Conservation (phyloP, 495 filamentous ascomycete genomes). For the Cladorrhinum samala region DNA sequence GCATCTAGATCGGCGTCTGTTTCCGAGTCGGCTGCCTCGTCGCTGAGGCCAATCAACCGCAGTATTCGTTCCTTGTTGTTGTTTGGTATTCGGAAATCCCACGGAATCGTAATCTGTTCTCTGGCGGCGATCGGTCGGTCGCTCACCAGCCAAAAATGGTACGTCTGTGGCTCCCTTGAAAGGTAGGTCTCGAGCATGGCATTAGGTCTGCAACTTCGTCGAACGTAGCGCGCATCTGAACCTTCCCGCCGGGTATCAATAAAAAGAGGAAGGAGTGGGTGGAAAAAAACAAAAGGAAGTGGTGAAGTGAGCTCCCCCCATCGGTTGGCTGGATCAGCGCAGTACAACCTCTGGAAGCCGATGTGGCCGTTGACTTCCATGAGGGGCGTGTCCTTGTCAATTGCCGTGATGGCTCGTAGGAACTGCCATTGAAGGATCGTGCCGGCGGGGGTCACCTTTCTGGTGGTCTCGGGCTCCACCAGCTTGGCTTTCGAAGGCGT, state of each 20-base stretch:
- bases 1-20: slow-evolving; percentile 41
- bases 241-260: slow-evolving; percentile 86
- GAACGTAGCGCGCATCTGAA: slow-evolving; percentile 72
- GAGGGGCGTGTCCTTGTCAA: slow-evolving; percentile 62
- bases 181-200: slow-evolving; percentile 74
- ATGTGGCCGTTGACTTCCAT: slow-evolving; percentile 85
- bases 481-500: slow-evolving; percentile 17
- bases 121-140: slow-evolving; percentile 58
- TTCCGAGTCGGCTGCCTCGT: slow-evolving; percentile 32
- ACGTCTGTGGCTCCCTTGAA: slow-evolving; percentile 59
- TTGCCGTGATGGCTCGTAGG: slow-evolving; percentile 52
- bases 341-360: slow-evolving; percentile 72
- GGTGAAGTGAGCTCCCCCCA: slow-evolving; percentile 74
- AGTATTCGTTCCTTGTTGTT: slow-evolving; percentile 35
- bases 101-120: slow-evolving; percentile 52
- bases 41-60: slow-evolving; percentile 45
- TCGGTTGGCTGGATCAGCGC: slow-evolving; percentile 60
- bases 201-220: slow-evolving; percentile 86
- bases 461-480: slow-evolving; percentile 40
- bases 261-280: slow-evolving; percentile 74
- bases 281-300: slow-evolving; percentile 80
- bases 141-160: slow-evolving; percentile 84
- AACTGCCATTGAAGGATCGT: slow-evolving; percentile 58
- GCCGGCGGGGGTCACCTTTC: slow-evolving; percentile 36
- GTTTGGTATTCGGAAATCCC: slow-evolving; percentile 50